phyloP scores from a whole-genome alignment of 306 rosid genomes.

The Vigna angularis region DNA sequence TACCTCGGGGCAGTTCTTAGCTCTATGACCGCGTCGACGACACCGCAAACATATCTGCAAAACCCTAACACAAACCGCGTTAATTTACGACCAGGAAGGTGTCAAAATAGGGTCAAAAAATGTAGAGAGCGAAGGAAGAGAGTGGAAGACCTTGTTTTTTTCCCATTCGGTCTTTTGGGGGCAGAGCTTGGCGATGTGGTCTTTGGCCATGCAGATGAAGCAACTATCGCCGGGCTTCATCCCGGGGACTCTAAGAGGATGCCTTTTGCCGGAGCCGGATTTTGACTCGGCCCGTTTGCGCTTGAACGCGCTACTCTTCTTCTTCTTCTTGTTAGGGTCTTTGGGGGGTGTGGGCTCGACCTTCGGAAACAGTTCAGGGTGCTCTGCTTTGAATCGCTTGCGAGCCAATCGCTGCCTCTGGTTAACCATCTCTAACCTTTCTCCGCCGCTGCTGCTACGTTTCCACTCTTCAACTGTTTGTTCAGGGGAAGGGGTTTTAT shows the following conservation, averaged over 20 bases:
- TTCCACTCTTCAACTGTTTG: no score
- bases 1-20: constrained; percentile 78
- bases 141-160: constrained; percentile 53
- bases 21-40: constrained; percentile 83
- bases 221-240: constrained; percentile 95
- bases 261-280: constrained; percentile 51
- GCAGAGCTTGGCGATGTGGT: constrained; percentile 88
- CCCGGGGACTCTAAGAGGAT: constrained; percentile 91
- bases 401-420: constrained; percentile 79
- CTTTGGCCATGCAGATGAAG: constrained; percentile 73
- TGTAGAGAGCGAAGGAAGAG: not conserved
- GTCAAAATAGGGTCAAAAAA: not conserved
- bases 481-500: not conserved
- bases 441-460: not conserved
- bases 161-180: constrained; percentile 79
- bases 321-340: constrained; percentile 63
- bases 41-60: constrained; percentile 89
- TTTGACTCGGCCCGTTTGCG: constrained; percentile 51
- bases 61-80: not conserved
- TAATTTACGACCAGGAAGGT: not conserved
- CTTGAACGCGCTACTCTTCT: constrained; percentile 47
- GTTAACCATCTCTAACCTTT: constrained; percentile 66
- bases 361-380: constrained; percentile 63
- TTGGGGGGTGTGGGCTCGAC: constrained; percentile 62
- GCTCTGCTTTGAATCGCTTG: constrained; percentile 56